A percentile compares a stretch with the other conserved stretches of the same genome.
These are phyloP conservation scores for Solanum habrochaites DNA, from an alignment of 257 asterid species.

Conservation along the genomic window DNA sequence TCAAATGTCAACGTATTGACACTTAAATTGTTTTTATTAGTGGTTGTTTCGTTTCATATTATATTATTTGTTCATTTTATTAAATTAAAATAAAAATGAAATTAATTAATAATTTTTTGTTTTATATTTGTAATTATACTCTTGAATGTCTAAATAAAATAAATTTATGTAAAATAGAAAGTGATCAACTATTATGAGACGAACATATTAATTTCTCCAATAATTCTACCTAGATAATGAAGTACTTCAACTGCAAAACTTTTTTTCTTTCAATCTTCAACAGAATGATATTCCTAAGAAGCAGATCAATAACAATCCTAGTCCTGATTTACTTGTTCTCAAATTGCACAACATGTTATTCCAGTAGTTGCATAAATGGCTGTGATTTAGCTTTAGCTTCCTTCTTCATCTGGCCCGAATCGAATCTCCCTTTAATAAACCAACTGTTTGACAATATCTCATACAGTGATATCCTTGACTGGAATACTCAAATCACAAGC, in stretches of 20 bases:
- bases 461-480: background rate
- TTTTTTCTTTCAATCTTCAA: background rate
- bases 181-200: too few species aligned
- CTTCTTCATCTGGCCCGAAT: background rate
- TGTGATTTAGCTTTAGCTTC: background rate
- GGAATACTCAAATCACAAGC: background rate
- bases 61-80: too few species aligned
- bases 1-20: background rate
- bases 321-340: background rate
- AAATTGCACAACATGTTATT: background rate
- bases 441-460: background rate
- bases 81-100: too few species aligned
- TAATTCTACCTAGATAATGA: too few species aligned
- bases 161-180: too few species aligned
- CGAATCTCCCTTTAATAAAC: background rate
- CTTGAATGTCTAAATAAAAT: too few species aligned
- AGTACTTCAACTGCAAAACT: background rate
- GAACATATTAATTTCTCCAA: too few species aligned
- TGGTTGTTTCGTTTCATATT: too few species aligned
- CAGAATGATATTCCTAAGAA: background rate
- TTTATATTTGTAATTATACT: too few species aligned
- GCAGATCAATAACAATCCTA: background rate
- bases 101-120: too few species aligned
- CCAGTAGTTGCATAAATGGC: background rate
- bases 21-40: too few species aligned